phyloP scores from a whole-genome alignment of 306 rosid genomes.

The Vicia villosa region DNA sequence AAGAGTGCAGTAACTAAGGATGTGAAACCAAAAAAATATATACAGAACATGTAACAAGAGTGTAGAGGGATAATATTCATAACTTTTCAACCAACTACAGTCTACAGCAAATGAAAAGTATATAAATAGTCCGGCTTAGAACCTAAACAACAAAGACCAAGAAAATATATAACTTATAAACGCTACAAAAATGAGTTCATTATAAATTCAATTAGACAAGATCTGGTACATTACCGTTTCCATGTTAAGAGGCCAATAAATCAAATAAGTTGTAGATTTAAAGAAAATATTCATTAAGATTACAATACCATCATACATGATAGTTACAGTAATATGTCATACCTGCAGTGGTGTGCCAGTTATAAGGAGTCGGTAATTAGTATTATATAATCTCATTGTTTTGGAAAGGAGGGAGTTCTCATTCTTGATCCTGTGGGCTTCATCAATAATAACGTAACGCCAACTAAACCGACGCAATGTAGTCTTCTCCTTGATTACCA shows the following conservation, averaged over 20 bases:
- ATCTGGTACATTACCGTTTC: slow-evolving; percentile 15
- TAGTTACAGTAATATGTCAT: slow-evolving; percentile 24
- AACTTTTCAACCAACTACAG: not conserved
- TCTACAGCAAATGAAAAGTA: not conserved
- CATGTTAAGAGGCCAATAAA: slow-evolving; percentile 1
- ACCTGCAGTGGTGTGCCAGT: slow-evolving; percentile 99
- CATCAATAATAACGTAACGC: slow-evolving; percentile 96
- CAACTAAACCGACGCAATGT: slow-evolving; percentile 87
- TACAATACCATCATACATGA: slow-evolving; percentile 18
- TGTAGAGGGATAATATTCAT: not conserved
- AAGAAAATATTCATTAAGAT: slow-evolving; percentile 7
- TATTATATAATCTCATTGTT: slow-evolving; percentile 89
- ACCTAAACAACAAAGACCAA: not conserved
- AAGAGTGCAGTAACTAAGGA: not conserved
- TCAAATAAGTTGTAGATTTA: not conserved
- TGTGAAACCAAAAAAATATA: not conserved
- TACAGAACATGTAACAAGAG: not conserved
- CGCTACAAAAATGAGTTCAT: not conserved
- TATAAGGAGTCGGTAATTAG: slow-evolving; percentile 91
- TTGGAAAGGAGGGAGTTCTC: slow-evolving; percentile 95
- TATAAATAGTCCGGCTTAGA: not conserved
- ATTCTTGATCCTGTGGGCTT: slow-evolving; percentile 97
- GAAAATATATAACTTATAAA: not conserved
- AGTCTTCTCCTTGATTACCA: slow-evolving; percentile 96
- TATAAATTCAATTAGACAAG: slow-evolving; percentile 2